A percentile compares a stretch with the other conserved stretches of the same genome.
phyloP scores from a whole-genome alignment of 129 eudicot genomes.

The Artemisia argyi region DNA sequence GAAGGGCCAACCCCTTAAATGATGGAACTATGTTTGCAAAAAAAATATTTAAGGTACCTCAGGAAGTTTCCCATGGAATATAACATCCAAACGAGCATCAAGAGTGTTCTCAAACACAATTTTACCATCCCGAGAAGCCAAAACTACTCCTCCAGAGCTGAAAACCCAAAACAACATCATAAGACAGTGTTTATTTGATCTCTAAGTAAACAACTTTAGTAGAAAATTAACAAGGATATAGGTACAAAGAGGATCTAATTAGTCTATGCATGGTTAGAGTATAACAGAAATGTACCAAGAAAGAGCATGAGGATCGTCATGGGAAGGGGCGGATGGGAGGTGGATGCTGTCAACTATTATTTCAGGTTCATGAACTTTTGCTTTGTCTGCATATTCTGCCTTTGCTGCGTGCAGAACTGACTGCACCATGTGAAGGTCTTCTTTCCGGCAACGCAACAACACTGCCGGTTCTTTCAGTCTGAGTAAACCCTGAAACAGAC shows the following conservation, averaged over 20 bases:
- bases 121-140: conserved; percentile 71
- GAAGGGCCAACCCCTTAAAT: too few species aligned
- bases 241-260: not conserved
- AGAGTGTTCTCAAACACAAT: conserved; percentile 59
- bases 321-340: conserved; percentile 52
- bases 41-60: conserved; percentile 30
- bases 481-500: conserved; percentile 49
- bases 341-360: conserved; percentile 45
- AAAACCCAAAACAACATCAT: conserved; percentile 17
- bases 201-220: not conserved
- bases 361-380: conserved; percentile 46
- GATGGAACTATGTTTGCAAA: too few species aligned
- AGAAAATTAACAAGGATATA: not conserved
- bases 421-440: conserved; percentile 37
- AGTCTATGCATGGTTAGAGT: not conserved
- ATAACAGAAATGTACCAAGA: conserved; percentile 40
- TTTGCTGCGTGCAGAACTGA: conserved; percentile 44
- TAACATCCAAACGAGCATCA: conserved; percentile 67
- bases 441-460: conserved; percentile 53
- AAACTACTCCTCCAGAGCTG: conserved; percentile 69
- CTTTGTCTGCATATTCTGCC: conserved; percentile 47
- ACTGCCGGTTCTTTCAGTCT: conserved; percentile 61
- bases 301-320: conserved; percentile 42
- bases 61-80: conserved; percentile 60
- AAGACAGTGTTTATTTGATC: conserved; percentile 10